These are phyloP conservation scores for Phaeosphaeriaceae sp. DNA, from an alignment of 2,329 filamentous ascomycete genomes.

Conservation along the genomic window DNA sequence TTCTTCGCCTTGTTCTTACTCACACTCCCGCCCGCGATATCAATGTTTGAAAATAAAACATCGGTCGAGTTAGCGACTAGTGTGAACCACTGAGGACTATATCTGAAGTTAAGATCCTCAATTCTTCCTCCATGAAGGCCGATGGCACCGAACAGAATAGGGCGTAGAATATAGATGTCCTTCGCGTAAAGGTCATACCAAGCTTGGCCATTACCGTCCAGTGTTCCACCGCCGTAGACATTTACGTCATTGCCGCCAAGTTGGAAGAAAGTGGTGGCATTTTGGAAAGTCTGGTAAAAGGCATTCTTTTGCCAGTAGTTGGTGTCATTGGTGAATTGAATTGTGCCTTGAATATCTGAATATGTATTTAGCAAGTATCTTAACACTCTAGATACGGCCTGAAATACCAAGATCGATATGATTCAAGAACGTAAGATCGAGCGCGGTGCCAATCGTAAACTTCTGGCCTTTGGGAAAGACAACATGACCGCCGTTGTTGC, in stretches of 20 bases:
- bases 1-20: constrained; percentile 66
- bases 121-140: constrained; percentile 65
- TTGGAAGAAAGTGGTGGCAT: constrained; percentile 70
- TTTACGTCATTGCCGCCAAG: constrained; percentile 71
- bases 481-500: constrained; percentile 68
- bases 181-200: constrained; percentile 69
- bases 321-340: constrained; percentile 70
- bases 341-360: constrained; percentile 63
- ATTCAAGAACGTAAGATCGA: constrained; percentile 69
- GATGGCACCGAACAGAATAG: constrained; percentile 63
- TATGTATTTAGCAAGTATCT: background rate
- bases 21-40: constrained; percentile 62
- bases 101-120: constrained; percentile 65
- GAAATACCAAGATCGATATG: constrained; percentile 65
- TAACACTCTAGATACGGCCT: background rate
- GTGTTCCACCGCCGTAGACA: constrained; percentile 68
- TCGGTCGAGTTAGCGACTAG: constrained; percentile 70
- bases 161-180: constrained; percentile 64
- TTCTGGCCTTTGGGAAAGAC: constrained; percentile 61
- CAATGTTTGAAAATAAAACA: constrained; percentile 68
- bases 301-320: constrained; percentile 71
- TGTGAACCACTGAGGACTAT: constrained; percentile 68
- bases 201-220: constrained; percentile 69
- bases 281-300: constrained; percentile 71
- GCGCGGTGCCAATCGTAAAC: constrained; percentile 68